These are phyloP conservation scores for Sordariomycetes sp. DNA, from an alignment of 2,329 filamentous ascomycete genomes.

Conservation along the genomic window DNA sequence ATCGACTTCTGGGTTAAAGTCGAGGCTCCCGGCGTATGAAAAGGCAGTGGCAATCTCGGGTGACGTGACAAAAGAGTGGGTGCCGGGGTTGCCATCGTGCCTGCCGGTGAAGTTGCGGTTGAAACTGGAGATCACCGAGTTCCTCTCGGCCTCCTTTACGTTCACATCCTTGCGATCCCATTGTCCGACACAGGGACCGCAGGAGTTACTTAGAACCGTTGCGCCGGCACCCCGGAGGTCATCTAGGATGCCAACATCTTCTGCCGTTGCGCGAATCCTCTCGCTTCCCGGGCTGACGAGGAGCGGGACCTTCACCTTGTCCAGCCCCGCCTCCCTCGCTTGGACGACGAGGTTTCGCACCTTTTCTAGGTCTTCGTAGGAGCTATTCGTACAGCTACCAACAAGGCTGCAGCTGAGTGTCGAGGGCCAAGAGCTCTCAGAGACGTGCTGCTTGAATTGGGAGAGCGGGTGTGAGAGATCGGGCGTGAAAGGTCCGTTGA, in stretches of 20 bases:
- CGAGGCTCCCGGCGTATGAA: slow-evolving; percentile 70
- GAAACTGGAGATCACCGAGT: slow-evolving; percentile 97
- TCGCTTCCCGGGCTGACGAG: slow-evolving; percentile 94
- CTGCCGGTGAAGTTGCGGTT: slow-evolving; percentile 99
- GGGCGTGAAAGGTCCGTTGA: slow-evolving; percentile 98
- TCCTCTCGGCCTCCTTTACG: slow-evolving; percentile 87
- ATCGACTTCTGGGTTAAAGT: slow-evolving; percentile 93
- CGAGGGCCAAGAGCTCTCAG: slow-evolving; percentile 91
- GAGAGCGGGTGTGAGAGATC: slow-evolving; percentile 96
- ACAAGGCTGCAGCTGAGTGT: slow-evolving; percentile 95
- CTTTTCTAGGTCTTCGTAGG: slow-evolving; percentile 82
- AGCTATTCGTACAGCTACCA: slow-evolving; percentile 93
- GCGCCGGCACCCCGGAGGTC: slow-evolving; percentile 96
- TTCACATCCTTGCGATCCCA: slow-evolving; percentile 83
- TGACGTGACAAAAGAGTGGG: slow-evolving; percentile 86
- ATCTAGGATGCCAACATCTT: slow-evolving; percentile 78
- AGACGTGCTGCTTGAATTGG: slow-evolving; percentile 90
- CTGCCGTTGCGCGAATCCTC: slow-evolving; percentile 91
- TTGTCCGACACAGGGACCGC: slow-evolving; percentile 85
- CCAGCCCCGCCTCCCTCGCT: slow-evolving; percentile 76
- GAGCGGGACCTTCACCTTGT: slow-evolving; percentile 85
- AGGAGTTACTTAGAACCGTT: slow-evolving; percentile 90
- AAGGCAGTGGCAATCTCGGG: slow-evolving; percentile 83
- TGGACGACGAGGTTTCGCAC: slow-evolving; percentile 85
- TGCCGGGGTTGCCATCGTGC: slow-evolving; percentile 92